Base-by-base conservation (phyloP, 768 basidiomycete genomes). In the Fistulinella prunicolor region DNA sequence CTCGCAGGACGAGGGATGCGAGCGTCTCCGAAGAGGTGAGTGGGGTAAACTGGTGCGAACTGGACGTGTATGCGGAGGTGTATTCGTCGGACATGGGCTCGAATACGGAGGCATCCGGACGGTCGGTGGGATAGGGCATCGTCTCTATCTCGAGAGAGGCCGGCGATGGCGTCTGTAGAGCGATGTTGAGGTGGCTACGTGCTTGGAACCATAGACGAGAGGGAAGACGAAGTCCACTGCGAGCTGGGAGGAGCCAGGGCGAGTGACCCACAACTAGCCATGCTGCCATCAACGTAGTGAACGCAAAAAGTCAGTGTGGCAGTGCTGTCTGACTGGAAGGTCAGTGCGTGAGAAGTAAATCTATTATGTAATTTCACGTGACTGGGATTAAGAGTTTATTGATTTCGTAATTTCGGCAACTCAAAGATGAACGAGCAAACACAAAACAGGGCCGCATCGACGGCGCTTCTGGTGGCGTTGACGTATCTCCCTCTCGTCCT, bases 21-120 rank as follows among this genome's bases (percentile, higher is more conserved):
- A 69, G 53, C 1, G 60, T 57, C 12, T 53, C 55, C 12, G 66
- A 56, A 4, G 65, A 57, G 24, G 47, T 59, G 26, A 54, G 62
- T 9, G 66, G 64, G 5, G 53, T 47, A 13, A 54, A 63, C 13
- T 42, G 34, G 36, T 30, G 42, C 26, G 58, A 6, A 28, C 26
- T 19, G 1, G 17, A 24, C 3, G 50, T 29, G 39, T 55, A 53
- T 37, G 56, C 28, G 36, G 55, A 44, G 17, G 51, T 47, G 46
- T 75, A 72, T 42, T 74, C 71, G 0, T 66, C 44, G 1, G 68
- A 61, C 46, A 61, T 42, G 34, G 59, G 52, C 44, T 76, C 73
- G 46, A 75, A 75, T 2, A 74, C 54, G 30, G 71, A 58, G 1
- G 49, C 0, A 44, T 75, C 68, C 12, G 65, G 67, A 4, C 56